phyloP scores from a whole-genome alignment of 805 yeast species.

The Grigorovia transvaalensis region DNA sequence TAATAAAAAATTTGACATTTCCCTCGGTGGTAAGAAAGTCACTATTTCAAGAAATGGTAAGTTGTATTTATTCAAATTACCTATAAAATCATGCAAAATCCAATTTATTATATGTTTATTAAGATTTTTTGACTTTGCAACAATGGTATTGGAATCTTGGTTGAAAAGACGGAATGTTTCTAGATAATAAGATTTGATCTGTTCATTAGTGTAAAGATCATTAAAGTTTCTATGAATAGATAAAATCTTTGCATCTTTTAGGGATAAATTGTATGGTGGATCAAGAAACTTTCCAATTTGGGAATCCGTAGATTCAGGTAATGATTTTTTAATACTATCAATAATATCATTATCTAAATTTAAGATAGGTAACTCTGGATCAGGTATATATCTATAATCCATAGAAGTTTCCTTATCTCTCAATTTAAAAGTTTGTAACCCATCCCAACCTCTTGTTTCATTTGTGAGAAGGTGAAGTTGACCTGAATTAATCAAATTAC shows the following conservation, averaged over 20 bases:
- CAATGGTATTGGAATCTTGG: conserved; percentile 8
- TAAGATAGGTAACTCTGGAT: conserved; percentile 71
- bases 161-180: conserved; percentile 29
- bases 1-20: conserved; percentile 45
- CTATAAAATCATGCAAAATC: conserved; percentile 73
- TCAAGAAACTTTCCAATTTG: conserved; percentile 36
- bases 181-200: conserved; percentile 44
- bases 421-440: conserved; percentile 50
- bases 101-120: conserved; percentile 53
- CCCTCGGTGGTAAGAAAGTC: conserved; percentile 30
- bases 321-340: conserved; percentile 29
- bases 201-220: conserved; percentile 19
- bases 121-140: conserved; percentile 16
- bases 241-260: conserved; percentile 69
- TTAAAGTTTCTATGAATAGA: conserved; percentile 33
- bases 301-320: conserved; percentile 58
- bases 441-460: conserved; percentile 93
- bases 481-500: conserved; percentile 34
- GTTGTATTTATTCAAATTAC: conserved; percentile 48
- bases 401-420: conserved; percentile 72
- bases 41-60: conserved; percentile 24
- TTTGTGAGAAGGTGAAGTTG: conserved; percentile 20
- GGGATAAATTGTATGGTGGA: conserved; percentile 44
- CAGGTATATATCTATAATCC: conserved; percentile 92
- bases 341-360: conserved; percentile 34